Base-by-base conservation (phyloP, 1,284 basidiomycete species). In the Ustilago nuda region DNA sequence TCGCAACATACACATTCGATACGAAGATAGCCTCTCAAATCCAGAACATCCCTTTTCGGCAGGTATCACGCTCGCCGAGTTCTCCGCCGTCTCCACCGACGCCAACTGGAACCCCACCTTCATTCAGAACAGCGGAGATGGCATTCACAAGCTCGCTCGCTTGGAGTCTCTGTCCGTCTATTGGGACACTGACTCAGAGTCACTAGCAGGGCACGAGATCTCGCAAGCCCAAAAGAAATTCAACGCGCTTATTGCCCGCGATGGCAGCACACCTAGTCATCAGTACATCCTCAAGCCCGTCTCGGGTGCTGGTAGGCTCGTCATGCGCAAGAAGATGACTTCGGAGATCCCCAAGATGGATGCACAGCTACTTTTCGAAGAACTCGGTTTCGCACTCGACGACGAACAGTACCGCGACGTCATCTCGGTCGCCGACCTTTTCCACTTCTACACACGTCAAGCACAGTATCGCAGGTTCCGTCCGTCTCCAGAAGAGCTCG, bases 201-300 rank as follows among this genome's bases (percentile, higher is more conserved):
- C 92, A 76, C 90, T 99, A 87, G 90, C 92, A 30, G 93, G 92
- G 6, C 81, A 86, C 46, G 84, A 87, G 37, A 76, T 88, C 23
- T 84, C 89, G 15, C 91, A 94, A 66, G 92, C 92, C n/a, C 90
- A 94, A 65, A 87, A 90, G 64, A 91, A 90, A 74, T 94, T 98
- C 84, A 91, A 90, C 63, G 89, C 90, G 9, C 91, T 95, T 89
- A 87, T 88, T 51, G 78, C 84, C 11, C 62, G 80, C 54, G 68
- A 76, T 15, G 81, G 72, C 8, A 51, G 68, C 37, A 48, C 62
- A 3, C 78, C 82, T 6, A 67, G 64, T 32, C 98, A 99, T 86
- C 97, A 99, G 86, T 98, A 94, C 86, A 92, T 99, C 70, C 89
- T 99, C 45, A 95, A 93, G 85, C 97, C 97, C 23, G 96, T 99